These are phyloP conservation scores for Leishmania guyanensis DNA, from an alignment of 208 protist genomes.

Conservation along the genomic window DNA sequence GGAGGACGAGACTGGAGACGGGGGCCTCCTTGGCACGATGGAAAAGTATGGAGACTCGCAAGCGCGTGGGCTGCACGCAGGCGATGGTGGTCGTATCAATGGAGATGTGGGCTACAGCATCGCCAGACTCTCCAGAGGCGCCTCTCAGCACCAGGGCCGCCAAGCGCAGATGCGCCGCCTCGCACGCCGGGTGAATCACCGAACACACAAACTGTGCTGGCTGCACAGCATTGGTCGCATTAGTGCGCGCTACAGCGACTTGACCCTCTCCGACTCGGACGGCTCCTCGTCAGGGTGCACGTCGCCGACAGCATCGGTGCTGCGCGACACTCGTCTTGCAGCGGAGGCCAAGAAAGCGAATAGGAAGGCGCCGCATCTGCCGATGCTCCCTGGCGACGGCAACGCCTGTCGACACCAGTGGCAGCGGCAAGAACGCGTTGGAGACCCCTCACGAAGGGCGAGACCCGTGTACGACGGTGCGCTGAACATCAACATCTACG, in stretches of 20 bases:
- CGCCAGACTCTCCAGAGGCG: background rate
- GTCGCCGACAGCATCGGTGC: background rate
- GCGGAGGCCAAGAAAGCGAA: background rate
- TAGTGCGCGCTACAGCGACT: constrained; percentile 29
- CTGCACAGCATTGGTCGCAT: constrained; percentile 27
- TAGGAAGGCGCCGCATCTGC: background rate
- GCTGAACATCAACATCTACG: constrained; percentile 55
- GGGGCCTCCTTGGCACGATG: background rate
- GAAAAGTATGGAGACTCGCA: background rate
- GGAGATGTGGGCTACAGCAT: background rate
- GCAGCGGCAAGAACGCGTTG: background rate
- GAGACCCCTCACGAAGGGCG: background rate
- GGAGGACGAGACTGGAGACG: constrained; percentile 4
- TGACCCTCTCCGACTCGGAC: constrained; percentile 22
- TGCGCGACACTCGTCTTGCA: background rate
- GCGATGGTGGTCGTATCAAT: background rate
- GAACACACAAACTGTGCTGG: constrained; percentile 29
- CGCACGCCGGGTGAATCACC: constrained; percentile 25
- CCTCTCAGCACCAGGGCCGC: constrained; percentile 6
- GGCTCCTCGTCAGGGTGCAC: background rate
- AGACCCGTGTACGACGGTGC: constrained; percentile 37
- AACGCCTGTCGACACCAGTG: background rate
- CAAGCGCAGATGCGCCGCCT: constrained; percentile 30
- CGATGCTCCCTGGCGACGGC: background rate
- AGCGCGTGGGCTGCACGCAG: background rate